A percentile compares a stretch with the other conserved stretches of the same genome.
Conservation (phyloP, 768 basidiomycete genomes). For the Pleurotus giganteus region DNA sequence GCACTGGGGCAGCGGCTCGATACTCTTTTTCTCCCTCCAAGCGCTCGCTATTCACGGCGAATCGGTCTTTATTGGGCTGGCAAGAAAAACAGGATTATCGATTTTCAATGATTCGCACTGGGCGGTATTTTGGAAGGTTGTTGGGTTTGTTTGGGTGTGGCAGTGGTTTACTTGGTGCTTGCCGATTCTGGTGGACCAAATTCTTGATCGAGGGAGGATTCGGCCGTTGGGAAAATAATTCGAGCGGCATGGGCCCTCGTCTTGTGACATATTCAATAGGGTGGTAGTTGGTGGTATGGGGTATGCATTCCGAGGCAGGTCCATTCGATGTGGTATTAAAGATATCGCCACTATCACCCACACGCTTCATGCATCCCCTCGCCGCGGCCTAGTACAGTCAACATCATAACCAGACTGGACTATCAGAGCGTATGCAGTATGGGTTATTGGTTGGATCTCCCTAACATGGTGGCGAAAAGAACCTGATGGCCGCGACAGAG, state of each 20-base stretch:
- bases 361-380: no score
- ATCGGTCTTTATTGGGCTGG: neutral
- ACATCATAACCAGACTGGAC: no score
- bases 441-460: no score
- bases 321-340: no score
- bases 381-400: no score
- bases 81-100: neutral
- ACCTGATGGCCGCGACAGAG: no score
- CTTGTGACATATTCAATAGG: no score
- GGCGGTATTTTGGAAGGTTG: neutral
- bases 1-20: neutral
- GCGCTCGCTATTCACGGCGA: neutral
- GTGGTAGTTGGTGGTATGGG: no score
- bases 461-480: no score
- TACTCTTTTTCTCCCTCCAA: neutral
- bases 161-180: constrained; percentile 1
- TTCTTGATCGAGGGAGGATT: neutral
- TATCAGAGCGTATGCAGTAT: no score
- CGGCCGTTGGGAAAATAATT: neutral
- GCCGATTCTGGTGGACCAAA: neutral
- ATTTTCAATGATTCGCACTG: neutral
- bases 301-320: no score
- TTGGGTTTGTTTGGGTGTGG: neutral
- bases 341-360: no score
- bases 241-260: neutral